Evolutionary conservation across 495 filamentous ascomycete species (phyloP).

Genomic region (Penicillium verhagenii): DNA sequence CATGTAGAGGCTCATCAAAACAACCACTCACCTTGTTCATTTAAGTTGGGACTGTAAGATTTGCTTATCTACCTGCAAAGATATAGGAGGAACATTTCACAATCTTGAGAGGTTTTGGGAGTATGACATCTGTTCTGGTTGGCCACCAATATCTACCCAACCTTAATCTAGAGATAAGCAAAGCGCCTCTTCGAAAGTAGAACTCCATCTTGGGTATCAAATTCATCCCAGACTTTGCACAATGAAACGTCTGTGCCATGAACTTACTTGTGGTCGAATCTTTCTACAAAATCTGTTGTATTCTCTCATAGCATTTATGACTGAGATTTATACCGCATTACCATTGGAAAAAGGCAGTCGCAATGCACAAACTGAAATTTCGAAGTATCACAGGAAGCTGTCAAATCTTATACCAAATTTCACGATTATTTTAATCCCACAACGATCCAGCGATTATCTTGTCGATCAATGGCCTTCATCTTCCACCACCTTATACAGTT

Average conservation of each 20-base stretch:
- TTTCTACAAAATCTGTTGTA: neutral
- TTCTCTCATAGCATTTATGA: neutral
- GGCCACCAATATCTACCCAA: neutral
- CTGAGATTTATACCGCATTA: neutral
- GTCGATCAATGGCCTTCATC: neutral
- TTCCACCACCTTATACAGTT: neutral
- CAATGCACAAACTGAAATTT: neutral
- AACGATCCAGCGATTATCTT: neutral
- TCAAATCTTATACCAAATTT: neutral
- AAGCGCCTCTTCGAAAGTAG: neutral
- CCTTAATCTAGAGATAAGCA: neutral
- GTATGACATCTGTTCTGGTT: neutral
- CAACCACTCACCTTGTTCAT: neutral
- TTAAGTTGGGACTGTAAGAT: neutral
- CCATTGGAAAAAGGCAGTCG: neutral
- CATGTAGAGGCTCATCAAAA: neutral
- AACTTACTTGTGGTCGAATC: neutral
- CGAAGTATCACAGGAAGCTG: neutral
- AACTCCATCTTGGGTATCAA: no score
- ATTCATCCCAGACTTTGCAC: neutral
- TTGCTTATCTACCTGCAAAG: neutral
- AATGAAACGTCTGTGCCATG: neutral
- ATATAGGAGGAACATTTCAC: neutral
- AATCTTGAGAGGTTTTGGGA: neutral
- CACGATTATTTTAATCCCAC: neutral